Evolutionary conservation across 108 stramenopile genomes (phyloP), one percentile per base, ranked within the genome.

Genomic region (Fistulifera pelliculosa): DNA sequence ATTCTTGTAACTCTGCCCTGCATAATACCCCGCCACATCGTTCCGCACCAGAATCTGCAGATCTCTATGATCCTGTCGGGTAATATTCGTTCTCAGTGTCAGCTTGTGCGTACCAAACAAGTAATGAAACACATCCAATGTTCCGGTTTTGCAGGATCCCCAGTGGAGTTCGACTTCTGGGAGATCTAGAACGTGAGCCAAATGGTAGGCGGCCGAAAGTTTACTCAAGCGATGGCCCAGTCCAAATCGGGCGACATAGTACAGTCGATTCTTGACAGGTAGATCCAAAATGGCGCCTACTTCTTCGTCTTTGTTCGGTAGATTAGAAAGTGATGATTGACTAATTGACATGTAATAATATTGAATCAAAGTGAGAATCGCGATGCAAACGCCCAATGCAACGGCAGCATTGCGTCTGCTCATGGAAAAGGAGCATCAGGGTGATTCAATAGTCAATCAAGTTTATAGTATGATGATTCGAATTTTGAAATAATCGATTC

Each of bases 11-110:
- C 40, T 54, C 45, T 76, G 79, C 17, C 64, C 70, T 18, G 65
- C 54, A 18, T 66, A 56, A 38, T 74, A 76, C 5, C 79, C 79
- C 1, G 47, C 48, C 17, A 75, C 65, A 47, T 80, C 79, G 54
- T 80, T 80, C 14, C 69, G 68, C 15, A 76, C 40, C 38, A 63
- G 12, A 17, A 79, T 43, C 41, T 43, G 49, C 38, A 66, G 69
- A 23, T 44, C 45, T 18, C 26, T 11, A 26, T 50, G 22, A 45
- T 21, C 21, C 21, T 22, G 3, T 11, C 19, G 17, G 17, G 7
- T 45, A 2, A 10, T 3, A 16, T 6, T 51, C 19, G 35, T 54
- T 6, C 44, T 4, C 11, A 45, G 21, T 19, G 6, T 21, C 44
- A 45, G 11, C 44, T 6, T 3, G 11, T 21, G 44, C 6, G 21